A percentile compares a stretch with the other conserved stretches of the same genome.
These are phyloP conservation scores for Pseudozyma thailandica DNA, from an alignment of 1,284 basidiomycete species.

Conservation along the genomic window DNA sequence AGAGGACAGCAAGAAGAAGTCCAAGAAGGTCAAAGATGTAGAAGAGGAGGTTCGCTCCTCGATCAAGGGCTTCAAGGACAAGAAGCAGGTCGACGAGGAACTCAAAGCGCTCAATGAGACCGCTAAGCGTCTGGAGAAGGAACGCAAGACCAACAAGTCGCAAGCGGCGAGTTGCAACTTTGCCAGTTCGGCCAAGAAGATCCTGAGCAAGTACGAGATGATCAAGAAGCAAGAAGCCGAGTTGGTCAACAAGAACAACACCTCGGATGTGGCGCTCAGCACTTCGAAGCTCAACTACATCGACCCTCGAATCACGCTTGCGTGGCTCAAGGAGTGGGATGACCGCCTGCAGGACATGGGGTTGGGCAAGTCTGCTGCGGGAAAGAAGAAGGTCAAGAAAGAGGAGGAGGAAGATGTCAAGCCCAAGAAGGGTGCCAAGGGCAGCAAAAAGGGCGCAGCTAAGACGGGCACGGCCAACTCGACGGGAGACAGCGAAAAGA, in stretches of 20 bases:
- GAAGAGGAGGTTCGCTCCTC: slow-evolving; percentile 53
- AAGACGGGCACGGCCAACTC: slow-evolving; percentile 44
- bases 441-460: slow-evolving; percentile 33
- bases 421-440: slow-evolving; percentile 31
- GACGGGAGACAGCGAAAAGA: slow-evolving; percentile 61
- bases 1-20: slow-evolving; percentile 45
- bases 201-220: slow-evolving; percentile 70
- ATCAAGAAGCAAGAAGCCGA: slow-evolving; percentile 65
- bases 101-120: slow-evolving; percentile 80
- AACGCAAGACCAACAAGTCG: slow-evolving; percentile 81
- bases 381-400: slow-evolving; percentile 54
- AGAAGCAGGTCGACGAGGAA: slow-evolving; percentile 70
- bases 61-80: slow-evolving; percentile 55
- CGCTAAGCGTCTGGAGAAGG: slow-evolving; percentile 80
- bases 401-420: slow-evolving; percentile 54
- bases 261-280: slow-evolving; percentile 62
- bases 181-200: slow-evolving; percentile 74
- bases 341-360: slow-evolving; percentile 44
- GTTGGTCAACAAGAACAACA: slow-evolving; percentile 64
- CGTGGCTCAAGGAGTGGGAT: slow-evolving; percentile 68
- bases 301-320: slow-evolving; percentile 65
- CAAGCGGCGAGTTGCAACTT: slow-evolving; percentile 69
- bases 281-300: slow-evolving; percentile 68
- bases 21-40: slow-evolving; percentile 52
- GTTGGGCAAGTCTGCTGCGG: slow-evolving; percentile 19